phyloP scores from a whole-genome alignment of 2,329 filamentous ascomycete species.

The Paraphaeosphaeria minitans region DNA sequence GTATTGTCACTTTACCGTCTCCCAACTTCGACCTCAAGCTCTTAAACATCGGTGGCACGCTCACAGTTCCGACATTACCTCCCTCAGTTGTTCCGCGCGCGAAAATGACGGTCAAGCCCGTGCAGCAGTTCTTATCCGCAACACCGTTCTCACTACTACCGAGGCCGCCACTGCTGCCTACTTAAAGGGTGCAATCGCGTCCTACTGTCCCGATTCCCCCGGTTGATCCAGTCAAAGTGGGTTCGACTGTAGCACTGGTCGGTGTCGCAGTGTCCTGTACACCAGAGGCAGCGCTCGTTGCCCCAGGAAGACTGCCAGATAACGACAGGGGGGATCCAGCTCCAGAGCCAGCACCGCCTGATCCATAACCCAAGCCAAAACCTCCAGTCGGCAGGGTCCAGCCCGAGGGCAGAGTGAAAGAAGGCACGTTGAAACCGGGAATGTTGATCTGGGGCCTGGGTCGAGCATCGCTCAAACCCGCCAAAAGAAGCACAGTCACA shows the following conservation, averaged over 20 bases:
- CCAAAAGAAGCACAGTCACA: conserved; percentile 24
- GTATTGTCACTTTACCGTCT: conserved; percentile 32
- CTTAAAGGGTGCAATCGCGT: conserved; percentile 29
- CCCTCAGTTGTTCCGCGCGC: conserved; percentile 50
- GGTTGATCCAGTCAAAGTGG: conserved; percentile 11
- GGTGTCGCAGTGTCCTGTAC: conserved; percentile 3
- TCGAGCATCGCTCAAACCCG: conserved; percentile 27
- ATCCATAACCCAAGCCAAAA: background rate
- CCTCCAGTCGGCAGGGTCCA: background rate
- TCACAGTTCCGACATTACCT: conserved; percentile 51
- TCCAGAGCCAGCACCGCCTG: background rate
- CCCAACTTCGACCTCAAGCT: conserved; percentile 35
- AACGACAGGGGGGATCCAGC: conserved; percentile 2
- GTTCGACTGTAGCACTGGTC: conserved; percentile 3
- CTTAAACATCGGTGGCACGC: conserved; percentile 47
- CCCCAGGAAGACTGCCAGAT: background rate
- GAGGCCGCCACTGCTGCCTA: conserved; percentile 14
- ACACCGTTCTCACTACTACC: conserved; percentile 49
- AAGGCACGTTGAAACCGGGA: conserved; percentile 19
- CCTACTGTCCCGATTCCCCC: conserved; percentile 22
- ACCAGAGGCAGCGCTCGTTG: conserved; percentile 8
- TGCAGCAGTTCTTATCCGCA: conserved; percentile 46
- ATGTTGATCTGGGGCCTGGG: conserved; percentile 27
- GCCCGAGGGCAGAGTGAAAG: conserved; percentile 18
- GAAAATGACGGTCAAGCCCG: conserved; percentile 51